phyloP scores from a whole-genome alignment of 805 yeast species.

The Grigorovia yakushimaensis region DNA sequence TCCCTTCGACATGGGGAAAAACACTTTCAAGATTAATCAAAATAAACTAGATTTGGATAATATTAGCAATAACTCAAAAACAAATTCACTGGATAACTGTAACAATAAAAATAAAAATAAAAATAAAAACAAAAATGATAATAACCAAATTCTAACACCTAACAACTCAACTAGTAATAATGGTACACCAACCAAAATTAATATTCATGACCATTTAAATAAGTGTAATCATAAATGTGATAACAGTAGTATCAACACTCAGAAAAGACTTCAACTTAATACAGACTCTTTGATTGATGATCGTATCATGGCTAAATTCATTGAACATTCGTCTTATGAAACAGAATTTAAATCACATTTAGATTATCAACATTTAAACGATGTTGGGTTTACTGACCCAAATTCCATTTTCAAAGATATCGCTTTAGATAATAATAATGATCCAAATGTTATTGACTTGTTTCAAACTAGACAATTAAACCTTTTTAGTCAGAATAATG shows the following conservation, averaged over 20 bases:
- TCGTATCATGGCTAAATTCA: constrained; percentile 3
- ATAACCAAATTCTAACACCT: neutral
- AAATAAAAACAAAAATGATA: neutral
- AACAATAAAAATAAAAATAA: neutral
- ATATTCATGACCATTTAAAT: neutral
- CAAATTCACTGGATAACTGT: neutral
- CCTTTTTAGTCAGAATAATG: constrained; percentile 29
- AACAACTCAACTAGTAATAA: neutral
- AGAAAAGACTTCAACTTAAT: neutral
- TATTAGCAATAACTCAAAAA: neutral
- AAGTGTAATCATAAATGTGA: neutral
- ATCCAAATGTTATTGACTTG: constrained; percentile 5
- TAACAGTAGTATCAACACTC: neutral
- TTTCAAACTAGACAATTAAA: constrained; percentile 48
- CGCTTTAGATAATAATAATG: neutral
- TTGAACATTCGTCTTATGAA: constrained; percentile 31
- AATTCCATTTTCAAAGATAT: neutral
- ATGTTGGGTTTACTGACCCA: constrained; percentile 43
- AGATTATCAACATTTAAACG: constrained; percentile 35
- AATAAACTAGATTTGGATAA: neutral
- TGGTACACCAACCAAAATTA: neutral
- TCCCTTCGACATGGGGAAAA: neutral
- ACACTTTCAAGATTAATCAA: neutral
- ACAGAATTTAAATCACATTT: constrained; percentile 40
- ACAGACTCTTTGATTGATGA: neutral